Percentiles rank a stretch among this genome's conserved stretches.
phyloP scores from a whole-genome alignment of 352 stramenopile species.

The Blastocystis sp. region DNA sequence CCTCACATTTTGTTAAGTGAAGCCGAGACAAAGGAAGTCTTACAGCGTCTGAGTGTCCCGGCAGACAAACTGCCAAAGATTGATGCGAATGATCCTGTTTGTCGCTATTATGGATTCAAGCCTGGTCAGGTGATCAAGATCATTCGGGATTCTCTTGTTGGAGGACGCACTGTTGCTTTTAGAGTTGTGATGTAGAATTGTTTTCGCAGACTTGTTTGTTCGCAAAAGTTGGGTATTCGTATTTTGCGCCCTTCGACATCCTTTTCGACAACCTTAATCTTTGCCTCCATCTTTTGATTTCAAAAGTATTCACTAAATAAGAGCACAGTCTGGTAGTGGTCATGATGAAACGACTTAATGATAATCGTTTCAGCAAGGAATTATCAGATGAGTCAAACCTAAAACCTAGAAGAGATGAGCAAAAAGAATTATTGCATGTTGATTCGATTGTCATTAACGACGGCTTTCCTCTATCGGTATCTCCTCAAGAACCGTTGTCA shows the following conservation, averaged over 20 bases:
- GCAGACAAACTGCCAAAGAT: slow-evolving; percentile 64
- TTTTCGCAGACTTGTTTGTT: slow-evolving; percentile 21
- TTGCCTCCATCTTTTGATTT: too few relatives aligned
- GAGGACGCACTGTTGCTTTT: slow-evolving; percentile 67
- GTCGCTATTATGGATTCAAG: slow-evolving; percentile 67
- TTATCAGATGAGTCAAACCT: too few relatives aligned
- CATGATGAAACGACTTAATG: too few relatives aligned
- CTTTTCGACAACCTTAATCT: too few relatives aligned
- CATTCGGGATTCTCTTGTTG: slow-evolving; percentile 45
- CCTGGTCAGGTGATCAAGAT: slow-evolving; percentile 68
- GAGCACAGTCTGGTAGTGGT: too few relatives aligned
- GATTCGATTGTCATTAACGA: background rate
- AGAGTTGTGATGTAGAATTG: slow-evolving; percentile 65
- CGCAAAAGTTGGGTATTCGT: background rate
- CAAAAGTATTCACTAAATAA: too few relatives aligned
- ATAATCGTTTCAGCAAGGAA: too few relatives aligned
- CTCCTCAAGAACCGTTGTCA: background rate
- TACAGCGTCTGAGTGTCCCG: slow-evolving; percentile 45
- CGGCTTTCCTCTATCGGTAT: background rate
- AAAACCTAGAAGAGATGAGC: too few relatives aligned
- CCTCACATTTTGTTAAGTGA: slow-evolving; percentile 67
- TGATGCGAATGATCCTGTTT: slow-evolving; percentile 50
- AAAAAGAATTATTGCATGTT: background rate
- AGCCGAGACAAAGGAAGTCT: slow-evolving; percentile 66
- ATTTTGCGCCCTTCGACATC: too few relatives aligned